phyloP scores from a whole-genome alignment of 305 asterid genomes.

The Solanum hybrid region DNA sequence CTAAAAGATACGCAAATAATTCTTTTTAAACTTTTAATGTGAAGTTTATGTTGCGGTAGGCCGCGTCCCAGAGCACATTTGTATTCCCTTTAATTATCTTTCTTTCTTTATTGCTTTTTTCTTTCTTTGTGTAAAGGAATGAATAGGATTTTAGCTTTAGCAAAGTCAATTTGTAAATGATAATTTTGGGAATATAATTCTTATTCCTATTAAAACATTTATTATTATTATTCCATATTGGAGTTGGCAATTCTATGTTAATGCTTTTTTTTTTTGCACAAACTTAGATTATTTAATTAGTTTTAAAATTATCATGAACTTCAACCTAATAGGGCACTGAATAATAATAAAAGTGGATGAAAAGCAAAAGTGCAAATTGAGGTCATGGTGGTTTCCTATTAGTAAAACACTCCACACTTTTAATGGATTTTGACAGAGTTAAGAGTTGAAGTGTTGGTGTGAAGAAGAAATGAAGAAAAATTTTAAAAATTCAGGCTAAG shows the following conservation, averaged over 20 bases:
- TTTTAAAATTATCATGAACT: conserved; percentile 10
- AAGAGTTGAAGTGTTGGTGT: neutral
- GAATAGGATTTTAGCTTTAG: conserved; percentile 2
- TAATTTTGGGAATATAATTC: conserved; percentile 7
- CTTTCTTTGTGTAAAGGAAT: neutral
- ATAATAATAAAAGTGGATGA: neutral
- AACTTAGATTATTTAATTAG: neutral
- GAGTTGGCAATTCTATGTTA: conserved; percentile 13
- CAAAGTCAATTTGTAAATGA: conserved; percentile 20
- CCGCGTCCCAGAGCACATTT: conserved; percentile 19
- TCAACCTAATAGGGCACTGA: neutral
- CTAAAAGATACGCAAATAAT: neutral
- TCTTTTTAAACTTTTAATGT: neutral
- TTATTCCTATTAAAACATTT: neutral
- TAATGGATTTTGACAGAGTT: neutral
- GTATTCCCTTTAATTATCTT: neutral
- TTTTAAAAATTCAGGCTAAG: neutral
- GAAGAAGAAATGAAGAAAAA: neutral
- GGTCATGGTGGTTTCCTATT: neutral
- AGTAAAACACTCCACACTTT: neutral
- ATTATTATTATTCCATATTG: conserved; percentile 12
- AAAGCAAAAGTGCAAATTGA: neutral
- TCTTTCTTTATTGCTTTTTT: neutral
- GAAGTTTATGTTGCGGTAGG: conserved; percentile 15
- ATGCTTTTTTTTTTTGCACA: neutral